Evolutionary conservation across 129 eudicot genomes (phyloP), one percentile per base, ranked within the genome.

Genomic region (Logfia minima): DNA sequence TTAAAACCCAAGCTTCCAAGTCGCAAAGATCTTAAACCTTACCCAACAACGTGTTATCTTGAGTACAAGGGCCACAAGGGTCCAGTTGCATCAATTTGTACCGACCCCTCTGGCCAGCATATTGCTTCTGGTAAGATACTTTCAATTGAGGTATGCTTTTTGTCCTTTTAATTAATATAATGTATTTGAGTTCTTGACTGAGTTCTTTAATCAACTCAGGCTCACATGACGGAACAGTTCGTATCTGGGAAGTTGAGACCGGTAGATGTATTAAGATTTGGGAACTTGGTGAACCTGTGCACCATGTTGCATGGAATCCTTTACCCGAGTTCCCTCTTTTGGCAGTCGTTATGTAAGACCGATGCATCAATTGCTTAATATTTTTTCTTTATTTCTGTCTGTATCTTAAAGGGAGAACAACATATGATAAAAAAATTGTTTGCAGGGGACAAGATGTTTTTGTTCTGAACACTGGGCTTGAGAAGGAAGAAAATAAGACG

Each of bases 31-130:
- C 96, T 95, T 37, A 86, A 75, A 67, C 99, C 99, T 29, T 95
- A 89, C 74, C 99, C 99, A 48, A 86, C 90, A 35, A 86, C 85
- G 17, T 91, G 97, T 81, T 91, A 91, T 79, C 90, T 95, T 0
- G 99, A 95, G 92, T 95, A 91, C 75, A 89, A 81, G 82, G 99
- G 99, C 74, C 99, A 95, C 69, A 80, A 72, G n/a, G 96, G 92
- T 73, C 90, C 99, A 52, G 96, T 95, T 28, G 48, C 79, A 77
- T 91, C 97, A 61, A 88, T 95, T 59, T 88, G 92, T 66, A 84
- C 92, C 0, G 92, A 91, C 51, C 65, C 92, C 23, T 81, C 96
- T 3, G 99, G 97, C 41, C 92, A 95, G 79, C 89, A 96, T 88
- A 89, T 95, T 86, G 99, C 97, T 71, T 95, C 99, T 80, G 99